Base-by-base conservation (phyloP, 2,329 filamentous ascomycete genomes). In the Stachybotrys echinatus region DNA sequence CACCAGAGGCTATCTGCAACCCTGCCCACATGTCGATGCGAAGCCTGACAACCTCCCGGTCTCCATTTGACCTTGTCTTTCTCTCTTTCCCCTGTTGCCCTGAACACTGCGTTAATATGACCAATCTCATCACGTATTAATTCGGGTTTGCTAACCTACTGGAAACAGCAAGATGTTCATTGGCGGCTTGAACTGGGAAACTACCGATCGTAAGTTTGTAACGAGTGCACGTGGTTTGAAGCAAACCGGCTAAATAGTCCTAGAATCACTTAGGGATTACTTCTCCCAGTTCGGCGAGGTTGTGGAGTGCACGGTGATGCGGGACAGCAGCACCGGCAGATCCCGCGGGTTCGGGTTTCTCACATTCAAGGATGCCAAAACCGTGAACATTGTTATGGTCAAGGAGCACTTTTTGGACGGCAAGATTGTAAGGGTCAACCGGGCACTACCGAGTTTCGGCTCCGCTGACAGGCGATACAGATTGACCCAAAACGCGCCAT, bases 331-430 rank as follows among this genome's bases (percentile, higher is more conserved):
- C 46, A 95, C 91, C 10, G 94, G 94, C 42, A 85, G 94, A 55
- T 97, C 94, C 23, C 84, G 94, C 70, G 94, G 94, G 21, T 99
- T 99, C 61, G 94, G 94, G 23, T 99, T 99, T 72, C 77, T 99
- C 54, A 99, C 94, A 0, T 99, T 99, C 77, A 95, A 89, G 66
- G 94, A 99, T 64, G 88, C 94, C 45, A 96, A 96, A 74, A 96
- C 90, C 4, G 94, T 99, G 58, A 99, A 99, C 67, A 95, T 91
- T 58, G 94, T 99, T 56, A 99, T 99, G 94, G 94, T 99, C 55
- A 99, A 99, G 73, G 94, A 99, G 67, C 94, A 99, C 69, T 95
- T 92, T 61, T 80, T 99, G 20, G 94, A 99, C 66, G 94, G 94
- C 54, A 99, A 99, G 72, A 96, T 99, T 69, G 94, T 97, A 80